Evolutionary conservation across 345 rosid genomes (phyloP).

Genomic region (Pistacia atlantica): DNA sequence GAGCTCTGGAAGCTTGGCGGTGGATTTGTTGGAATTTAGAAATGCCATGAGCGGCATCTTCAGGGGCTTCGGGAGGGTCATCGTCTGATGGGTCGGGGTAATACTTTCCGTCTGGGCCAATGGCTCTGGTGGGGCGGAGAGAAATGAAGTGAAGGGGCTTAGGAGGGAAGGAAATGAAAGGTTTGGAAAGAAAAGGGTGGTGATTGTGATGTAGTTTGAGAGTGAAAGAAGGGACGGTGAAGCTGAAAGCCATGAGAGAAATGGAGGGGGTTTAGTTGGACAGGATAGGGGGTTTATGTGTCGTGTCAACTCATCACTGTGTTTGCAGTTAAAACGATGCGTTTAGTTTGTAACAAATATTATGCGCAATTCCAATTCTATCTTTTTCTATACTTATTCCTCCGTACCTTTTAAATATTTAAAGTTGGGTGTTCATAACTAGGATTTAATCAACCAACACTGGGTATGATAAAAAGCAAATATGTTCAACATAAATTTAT

Average conservation of each 20-base stretch:
- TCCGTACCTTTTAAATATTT: too few relatives aligned
- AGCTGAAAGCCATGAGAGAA: conserved; percentile 34
- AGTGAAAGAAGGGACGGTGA: conserved; percentile 23
- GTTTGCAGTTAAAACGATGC: background rate
- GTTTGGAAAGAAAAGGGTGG: conserved; percentile 35
- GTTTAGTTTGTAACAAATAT: background rate
- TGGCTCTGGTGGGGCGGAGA: conserved; percentile 30
- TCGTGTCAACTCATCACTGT: background rate
- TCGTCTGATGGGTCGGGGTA: conserved; percentile 68
- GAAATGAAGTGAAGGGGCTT: conserved; percentile 25
- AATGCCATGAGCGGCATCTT: conserved; percentile 78
- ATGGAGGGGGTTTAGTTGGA: background rate
- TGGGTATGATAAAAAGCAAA: too few relatives aligned
- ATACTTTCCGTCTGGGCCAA: conserved; percentile 51
- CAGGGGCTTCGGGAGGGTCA: conserved; percentile 93
- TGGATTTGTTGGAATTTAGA: conserved; percentile 76
- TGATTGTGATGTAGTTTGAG: conserved; percentile 34
- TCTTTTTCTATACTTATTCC: too few relatives aligned
- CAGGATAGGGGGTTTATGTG: background rate
- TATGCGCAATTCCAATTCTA: too few relatives aligned
- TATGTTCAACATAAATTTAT: too few relatives aligned
- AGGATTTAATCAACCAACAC: too few relatives aligned
- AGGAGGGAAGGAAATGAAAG: conserved; percentile 27
- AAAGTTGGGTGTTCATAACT: too few relatives aligned
- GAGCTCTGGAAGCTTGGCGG: conserved; percentile 67